Evolutionary conservation across 192 early-diverging fungal genomes (phyloP).

Genomic region (Linnemannia schmuckeri): DNA sequence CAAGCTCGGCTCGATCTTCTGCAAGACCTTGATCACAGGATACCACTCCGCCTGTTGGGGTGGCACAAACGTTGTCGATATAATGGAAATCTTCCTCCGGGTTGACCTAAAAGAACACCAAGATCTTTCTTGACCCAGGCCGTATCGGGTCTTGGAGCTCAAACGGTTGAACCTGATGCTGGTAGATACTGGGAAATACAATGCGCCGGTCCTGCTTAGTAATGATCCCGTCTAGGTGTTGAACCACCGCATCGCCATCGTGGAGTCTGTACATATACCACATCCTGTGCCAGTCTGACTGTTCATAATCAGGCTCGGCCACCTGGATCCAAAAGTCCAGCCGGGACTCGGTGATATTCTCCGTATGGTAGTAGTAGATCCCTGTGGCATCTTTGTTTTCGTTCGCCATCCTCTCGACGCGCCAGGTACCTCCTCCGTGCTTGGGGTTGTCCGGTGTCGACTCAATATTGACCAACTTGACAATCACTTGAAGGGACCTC

Average conservation of each 20-base stretch:
- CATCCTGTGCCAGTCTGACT: constrained; percentile 36
- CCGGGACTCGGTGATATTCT: constrained; percentile 74
- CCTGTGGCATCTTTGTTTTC: constrained; percentile 81
- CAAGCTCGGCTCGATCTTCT: not conserved
- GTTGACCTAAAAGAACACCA: constrained; percentile 79
- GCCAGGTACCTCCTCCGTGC: constrained; percentile 71
- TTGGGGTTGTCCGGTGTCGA: constrained; percentile 73
- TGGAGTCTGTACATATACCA: constrained; percentile 56
- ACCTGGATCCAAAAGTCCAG: constrained; percentile 67
- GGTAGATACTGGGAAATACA: constrained; percentile 79
- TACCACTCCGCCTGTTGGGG: constrained; percentile 70
- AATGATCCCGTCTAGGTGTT: constrained; percentile 61
- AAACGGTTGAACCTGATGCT: constrained; percentile 77
- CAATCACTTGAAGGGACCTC: constrained; percentile 64
- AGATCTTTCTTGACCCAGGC: constrained; percentile 75
- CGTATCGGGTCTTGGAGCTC: constrained; percentile 59
- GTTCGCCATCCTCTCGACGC: constrained; percentile 77
- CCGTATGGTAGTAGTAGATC: constrained; percentile 77
- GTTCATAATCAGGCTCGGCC: constrained; percentile 32
- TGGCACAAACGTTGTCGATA: constrained; percentile 71
- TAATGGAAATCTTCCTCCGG: constrained; percentile 62
- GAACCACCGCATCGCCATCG: constrained; percentile 39
- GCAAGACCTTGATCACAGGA: not conserved
- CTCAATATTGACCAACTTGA: constrained; percentile 78
- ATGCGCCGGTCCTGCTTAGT: constrained; percentile 69